Evolutionary conservation across 495 filamentous ascomycete species (phyloP).

Genomic region (Aspergillus sclerotioniger): DNA sequence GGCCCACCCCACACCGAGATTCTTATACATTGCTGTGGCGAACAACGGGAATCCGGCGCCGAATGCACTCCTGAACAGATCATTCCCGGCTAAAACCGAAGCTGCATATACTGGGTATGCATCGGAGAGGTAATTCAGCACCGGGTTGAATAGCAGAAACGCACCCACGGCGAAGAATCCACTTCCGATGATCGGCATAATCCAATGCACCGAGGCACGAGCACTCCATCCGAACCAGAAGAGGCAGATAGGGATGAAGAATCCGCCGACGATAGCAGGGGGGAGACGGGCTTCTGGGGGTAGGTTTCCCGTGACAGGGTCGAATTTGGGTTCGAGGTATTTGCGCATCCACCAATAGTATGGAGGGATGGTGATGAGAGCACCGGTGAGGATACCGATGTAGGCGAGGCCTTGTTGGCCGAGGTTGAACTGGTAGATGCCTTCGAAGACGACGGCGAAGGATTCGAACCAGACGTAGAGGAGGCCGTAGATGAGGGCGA

Average conservation of each 20-base stretch:
- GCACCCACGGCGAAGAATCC: conserved; percentile 48
- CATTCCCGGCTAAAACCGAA: conserved; percentile 47
- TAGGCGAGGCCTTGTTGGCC: conserved; percentile 28
- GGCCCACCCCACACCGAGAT: conserved; percentile 37
- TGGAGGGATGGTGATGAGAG: conserved; percentile 52
- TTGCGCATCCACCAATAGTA: conserved; percentile 23
- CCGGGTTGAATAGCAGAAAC: conserved; percentile 52
- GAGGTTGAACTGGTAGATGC: conserved; percentile 26
- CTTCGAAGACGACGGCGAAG: conserved; percentile 31
- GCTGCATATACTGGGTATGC: conserved; percentile 39
- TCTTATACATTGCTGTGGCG: conserved; percentile 50
- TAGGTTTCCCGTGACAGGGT: conserved; percentile 7
- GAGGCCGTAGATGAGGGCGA: conserved; percentile 8
- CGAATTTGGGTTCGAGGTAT: conserved; percentile 17
- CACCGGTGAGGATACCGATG: conserved; percentile 41
- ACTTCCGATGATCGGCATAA: conserved; percentile 53
- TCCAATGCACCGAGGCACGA: conserved; percentile 45
- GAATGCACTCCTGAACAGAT: conserved; percentile 43
- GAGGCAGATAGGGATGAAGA: conserved; percentile 45
- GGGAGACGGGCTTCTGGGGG: conserved; percentile 41
- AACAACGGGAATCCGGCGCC: conserved; percentile 50
- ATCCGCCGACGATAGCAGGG: conserved; percentile 42
- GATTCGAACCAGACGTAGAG: conserved; percentile 28
- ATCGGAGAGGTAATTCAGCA: conserved; percentile 41
- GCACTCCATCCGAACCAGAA: conserved; percentile 54